Percentiles rank a stretch among this genome's conserved stretches.
Conservation (phyloP, 2,329 filamentous ascomycete species). For the Fusarium sp. region DNA sequence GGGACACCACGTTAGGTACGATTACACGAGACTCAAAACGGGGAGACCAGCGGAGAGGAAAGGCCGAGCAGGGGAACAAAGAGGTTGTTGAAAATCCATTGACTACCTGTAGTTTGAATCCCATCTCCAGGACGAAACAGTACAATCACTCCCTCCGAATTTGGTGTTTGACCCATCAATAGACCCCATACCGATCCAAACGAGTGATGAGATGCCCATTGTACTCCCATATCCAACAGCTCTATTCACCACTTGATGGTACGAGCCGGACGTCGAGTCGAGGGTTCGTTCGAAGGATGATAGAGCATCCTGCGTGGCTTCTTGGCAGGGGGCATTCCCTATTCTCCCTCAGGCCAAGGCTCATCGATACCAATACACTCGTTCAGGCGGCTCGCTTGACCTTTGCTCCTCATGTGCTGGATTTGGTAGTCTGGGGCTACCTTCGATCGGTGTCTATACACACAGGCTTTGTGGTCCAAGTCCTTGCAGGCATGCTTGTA, state of each 20-base stretch:
- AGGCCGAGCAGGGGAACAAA: background rate
- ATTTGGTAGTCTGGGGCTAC: background rate
- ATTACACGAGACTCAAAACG: background rate
- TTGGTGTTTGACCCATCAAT: background rate
- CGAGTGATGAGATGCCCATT: background rate
- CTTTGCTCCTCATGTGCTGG: slow-evolving; percentile 29
- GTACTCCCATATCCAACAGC: background rate
- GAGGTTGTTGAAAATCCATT: background rate
- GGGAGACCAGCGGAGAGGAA: background rate
- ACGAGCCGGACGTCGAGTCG: background rate
- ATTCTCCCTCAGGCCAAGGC: slow-evolving; percentile 20
- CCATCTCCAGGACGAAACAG: background rate
- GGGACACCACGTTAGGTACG: background rate
- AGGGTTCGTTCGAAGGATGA: background rate
- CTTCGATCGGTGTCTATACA: background rate
- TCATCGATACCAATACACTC: slow-evolving; percentile 34
- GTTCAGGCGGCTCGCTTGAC: slow-evolving; percentile 39
- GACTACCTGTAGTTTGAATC: background rate
- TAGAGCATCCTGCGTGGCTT: slow-evolving; percentile 18
- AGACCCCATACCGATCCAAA: background rate
- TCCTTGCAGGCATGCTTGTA: background rate
- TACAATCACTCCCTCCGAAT: background rate
- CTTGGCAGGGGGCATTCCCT: slow-evolving; percentile 18
- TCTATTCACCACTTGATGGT: background rate
- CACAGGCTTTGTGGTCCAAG: background rate